Base-by-base conservation (phyloP, 192 early-diverging fungal genomes). In the Backusella tarrabulga region DNA sequence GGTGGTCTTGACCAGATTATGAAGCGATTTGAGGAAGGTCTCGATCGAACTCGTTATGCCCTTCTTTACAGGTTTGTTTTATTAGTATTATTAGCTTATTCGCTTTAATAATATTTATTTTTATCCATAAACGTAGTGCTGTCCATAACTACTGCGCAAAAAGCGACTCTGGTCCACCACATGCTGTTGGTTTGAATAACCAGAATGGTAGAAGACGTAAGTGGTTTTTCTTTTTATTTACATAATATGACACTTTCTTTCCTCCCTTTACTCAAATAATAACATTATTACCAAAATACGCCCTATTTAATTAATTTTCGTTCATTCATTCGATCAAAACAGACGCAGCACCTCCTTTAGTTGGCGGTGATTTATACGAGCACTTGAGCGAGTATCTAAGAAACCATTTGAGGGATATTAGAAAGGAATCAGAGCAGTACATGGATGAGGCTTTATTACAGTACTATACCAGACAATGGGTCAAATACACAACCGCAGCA, bases 391-490 rank as follows among this genome's bases (percentile, higher is more conserved):
- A 80, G 34, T 89, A 88, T 79, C 74, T 90, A 34, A 85, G 88
- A 77, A 81, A 80, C 36, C 87, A 90, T 81, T 83, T 90, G 17
- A 73, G 77, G 23, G 83, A 78, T 14, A 88, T 87, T 50, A 19
- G 50, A 36, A 50, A 88, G 73, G 86, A 89, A 72, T 91, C 94
- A 6, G 87, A 87, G 68, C 80, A 86, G 52, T 84, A 86, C 67
- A 88, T 86, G 79, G 96, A 97, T 79, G 95, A 95, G 42, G 88
- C 88, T 11, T 88, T 99, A 71, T 87, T 99, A 72, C 84, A 84
- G 4, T 98, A 92, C 77, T 99, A 99, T 85, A 95, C 93, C 68
- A 85, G 83, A 67, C 90, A 97, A 80, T 99, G 98, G 98, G 86
- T 84, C 40, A 90, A 93, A 80, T 99, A 93, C 78, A 97, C 95